phyloP scores from a whole-genome alignment of 2,329 filamentous ascomycete genomes.

The Colletotrichum filicis region DNA sequence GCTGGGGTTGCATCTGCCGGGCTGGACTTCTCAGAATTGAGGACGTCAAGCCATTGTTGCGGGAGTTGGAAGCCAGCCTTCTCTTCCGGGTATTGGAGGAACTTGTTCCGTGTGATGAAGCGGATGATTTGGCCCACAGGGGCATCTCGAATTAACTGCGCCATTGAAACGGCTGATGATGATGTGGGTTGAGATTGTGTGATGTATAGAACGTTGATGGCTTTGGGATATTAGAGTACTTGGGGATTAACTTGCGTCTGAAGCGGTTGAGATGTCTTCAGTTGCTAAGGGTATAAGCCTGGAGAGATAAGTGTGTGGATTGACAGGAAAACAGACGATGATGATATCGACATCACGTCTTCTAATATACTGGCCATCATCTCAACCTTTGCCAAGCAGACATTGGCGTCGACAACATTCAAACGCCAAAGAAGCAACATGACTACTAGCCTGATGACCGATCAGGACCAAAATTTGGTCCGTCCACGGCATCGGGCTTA shows the following conservation, averaged over 20 bases:
- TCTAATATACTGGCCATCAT: conserved; percentile 9
- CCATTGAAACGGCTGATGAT: conserved; percentile 4
- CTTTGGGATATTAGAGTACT: neutral
- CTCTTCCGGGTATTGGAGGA: conserved; percentile 71
- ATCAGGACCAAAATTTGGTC: conserved; percentile 9
- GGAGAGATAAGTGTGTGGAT: neutral
- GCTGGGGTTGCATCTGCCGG: neutral
- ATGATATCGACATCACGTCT: neutral
- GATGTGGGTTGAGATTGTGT: neutral
- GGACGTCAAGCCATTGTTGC: conserved; percentile 47
- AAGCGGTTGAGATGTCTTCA: neutral
- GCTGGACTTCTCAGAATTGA: conserved; percentile 43
- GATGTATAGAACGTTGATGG: too few species aligned
- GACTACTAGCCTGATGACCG: conserved; percentile 21
- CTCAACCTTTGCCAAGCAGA: neutral
- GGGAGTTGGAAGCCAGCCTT: conserved; percentile 64
- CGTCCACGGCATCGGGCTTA: conserved; percentile 20
- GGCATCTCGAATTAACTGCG: conserved; percentile 60
- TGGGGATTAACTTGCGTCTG: neutral
- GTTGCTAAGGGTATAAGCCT: neutral
- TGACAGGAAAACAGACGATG: neutral
- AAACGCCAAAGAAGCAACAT: neutral
- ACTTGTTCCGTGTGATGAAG: conserved; percentile 60
- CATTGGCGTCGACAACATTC: neutral
- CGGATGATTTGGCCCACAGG: conserved; percentile 69